A percentile compares a stretch with the other conserved stretches of the same genome.
These are phyloP conservation scores for Kalanchoe fedtschenkoi DNA, from an alignment of 164 flowering plant species.

Conservation along the genomic window DNA sequence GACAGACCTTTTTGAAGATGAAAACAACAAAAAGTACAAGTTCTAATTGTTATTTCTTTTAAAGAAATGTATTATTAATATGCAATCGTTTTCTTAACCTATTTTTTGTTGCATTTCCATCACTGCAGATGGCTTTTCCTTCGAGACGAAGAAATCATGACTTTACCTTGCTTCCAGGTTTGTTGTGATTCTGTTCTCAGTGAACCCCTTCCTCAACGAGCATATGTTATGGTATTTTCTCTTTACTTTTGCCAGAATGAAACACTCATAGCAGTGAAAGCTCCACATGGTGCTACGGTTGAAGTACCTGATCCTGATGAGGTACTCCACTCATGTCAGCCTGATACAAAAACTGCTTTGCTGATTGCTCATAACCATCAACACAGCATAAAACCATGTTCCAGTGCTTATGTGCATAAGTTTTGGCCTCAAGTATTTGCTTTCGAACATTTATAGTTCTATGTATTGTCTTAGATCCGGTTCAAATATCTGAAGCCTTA, in stretches of 20 bases:
- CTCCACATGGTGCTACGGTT: conserved; percentile 72
- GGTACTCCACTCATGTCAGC: conserved; percentile 25
- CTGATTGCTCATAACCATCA: background rate
- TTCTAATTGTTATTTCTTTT: background rate
- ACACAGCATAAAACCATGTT: too few relatives aligned
- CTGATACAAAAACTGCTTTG: background rate
- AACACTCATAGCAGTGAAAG: conserved; percentile 66
- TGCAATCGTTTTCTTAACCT: background rate
- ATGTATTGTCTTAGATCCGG: background rate
- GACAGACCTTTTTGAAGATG: conserved; percentile 78
- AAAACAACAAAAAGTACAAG: conserved; percentile 60
- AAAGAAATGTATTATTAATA: background rate
- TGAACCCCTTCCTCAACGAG: background rate
- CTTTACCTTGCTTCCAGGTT: conserved; percentile 88
- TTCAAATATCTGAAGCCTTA: background rate
- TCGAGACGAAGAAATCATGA: conserved; percentile 86
- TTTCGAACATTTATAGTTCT: too few relatives aligned
- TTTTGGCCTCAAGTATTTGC: background rate
- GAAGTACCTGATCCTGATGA: conserved; percentile 87
- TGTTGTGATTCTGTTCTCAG: background rate
- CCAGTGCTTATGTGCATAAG: background rate
- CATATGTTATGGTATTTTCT: background rate
- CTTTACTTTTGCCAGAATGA: conserved; percentile 45
- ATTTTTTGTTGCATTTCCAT: background rate
- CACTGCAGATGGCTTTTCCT: conserved; percentile 83